A percentile compares a stretch with the other conserved stretches of the same genome.
phyloP scores from a whole-genome alignment of 1,284 basidiomycete species.

The Rhodotorula sp. region DNA sequence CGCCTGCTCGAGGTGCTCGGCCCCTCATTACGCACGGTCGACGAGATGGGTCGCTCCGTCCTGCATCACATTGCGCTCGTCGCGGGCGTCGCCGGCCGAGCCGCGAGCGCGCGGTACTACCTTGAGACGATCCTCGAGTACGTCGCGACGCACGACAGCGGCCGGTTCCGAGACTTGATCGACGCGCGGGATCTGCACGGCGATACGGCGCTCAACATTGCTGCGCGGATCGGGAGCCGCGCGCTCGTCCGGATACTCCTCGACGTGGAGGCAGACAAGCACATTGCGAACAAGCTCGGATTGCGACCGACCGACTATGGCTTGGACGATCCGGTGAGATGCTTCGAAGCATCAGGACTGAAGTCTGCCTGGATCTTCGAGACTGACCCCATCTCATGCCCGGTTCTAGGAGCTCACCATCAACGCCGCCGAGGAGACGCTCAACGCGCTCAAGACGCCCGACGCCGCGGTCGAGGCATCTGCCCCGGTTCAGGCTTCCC shows the following conservation, averaged over 20 bases:
- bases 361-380: too few species aligned
- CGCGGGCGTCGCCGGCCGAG: conserved; percentile 85
- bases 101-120: conserved; percentile 81
- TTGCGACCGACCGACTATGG: conserved; percentile 91
- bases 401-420: conserved; percentile 51
- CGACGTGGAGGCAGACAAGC: conserved; percentile 89
- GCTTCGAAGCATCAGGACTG: too few species aligned
- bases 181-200: conserved; percentile 95
- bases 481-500: conserved; percentile 64
- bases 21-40: conserved; percentile 79
- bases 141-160: conserved; percentile 41
- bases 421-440: conserved; percentile 60
- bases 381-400: conserved; percentile 47
- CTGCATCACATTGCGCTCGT: conserved; percentile 92
- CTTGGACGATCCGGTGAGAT: conserved; percentile 66
- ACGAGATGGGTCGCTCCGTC: conserved; percentile 82
- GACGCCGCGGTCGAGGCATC: neutral
- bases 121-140: conserved; percentile 81
- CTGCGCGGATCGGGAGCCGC: conserved; percentile 87
- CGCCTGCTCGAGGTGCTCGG: conserved; percentile 56
- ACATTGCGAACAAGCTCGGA: conserved; percentile 89
- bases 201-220: conserved; percentile 93
- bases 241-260: conserved; percentile 81
- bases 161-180: conserved; percentile 72
- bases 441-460: conserved; percentile 2